phyloP scores from a whole-genome alignment of 1,284 basidiomycete species.

The Cronartium quercuum region DNA sequence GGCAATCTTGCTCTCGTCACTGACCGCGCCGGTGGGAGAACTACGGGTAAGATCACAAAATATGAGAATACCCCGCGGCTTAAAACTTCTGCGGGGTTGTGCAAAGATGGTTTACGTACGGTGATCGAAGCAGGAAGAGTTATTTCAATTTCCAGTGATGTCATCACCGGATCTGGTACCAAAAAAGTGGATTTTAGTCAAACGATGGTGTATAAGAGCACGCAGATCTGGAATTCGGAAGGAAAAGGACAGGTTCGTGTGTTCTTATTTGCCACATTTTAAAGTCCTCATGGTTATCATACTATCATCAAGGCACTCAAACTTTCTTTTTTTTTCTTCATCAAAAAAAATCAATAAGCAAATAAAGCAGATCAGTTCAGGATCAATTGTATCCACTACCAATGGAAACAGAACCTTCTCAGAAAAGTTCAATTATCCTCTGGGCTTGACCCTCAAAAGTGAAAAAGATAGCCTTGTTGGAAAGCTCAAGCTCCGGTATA shows the following conservation, averaged over 20 bases:
- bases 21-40: conserved; percentile 12
- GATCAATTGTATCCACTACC: conserved; percentile 4
- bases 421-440: conserved; percentile 31
- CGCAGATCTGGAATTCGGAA: conserved; percentile 12
- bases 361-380: conserved; percentile 8
- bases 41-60: conserved; percentile 19
- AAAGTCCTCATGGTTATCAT: background rate
- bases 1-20: conserved; percentile 58
- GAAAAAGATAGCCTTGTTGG: background rate
- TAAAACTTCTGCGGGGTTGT: background rate
- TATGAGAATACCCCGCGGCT: conserved; percentile 12
- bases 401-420: conserved; percentile 6
- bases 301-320: background rate
- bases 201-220: conserved; percentile 22
- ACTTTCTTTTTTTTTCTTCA: too few species aligned
- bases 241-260: conserved; percentile 7
- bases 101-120: background rate
- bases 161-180: conserved; percentile 7
- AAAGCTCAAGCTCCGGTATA: conserved; percentile 17
- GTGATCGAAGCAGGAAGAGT: conserved; percentile 11
- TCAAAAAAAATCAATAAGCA: too few species aligned
- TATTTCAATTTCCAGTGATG: conserved; percentile 22
- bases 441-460: conserved; percentile 6
- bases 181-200: conserved; percentile 26
- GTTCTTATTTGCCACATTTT: background rate